Conservation (phyloP, 495 filamentous ascomycete genomes). For the Xylaria sp. region DNA sequence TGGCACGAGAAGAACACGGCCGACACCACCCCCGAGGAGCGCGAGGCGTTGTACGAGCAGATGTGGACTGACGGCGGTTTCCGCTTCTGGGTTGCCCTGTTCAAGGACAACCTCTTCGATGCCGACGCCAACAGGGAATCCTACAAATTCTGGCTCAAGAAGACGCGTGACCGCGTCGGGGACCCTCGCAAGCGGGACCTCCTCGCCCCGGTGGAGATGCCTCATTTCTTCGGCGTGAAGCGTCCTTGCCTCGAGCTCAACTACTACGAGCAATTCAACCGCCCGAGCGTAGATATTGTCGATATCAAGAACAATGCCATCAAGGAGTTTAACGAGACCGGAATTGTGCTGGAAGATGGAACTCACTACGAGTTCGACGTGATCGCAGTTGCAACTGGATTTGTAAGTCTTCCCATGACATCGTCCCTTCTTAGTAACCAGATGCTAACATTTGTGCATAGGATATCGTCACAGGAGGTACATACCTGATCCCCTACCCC, state of each 20-base stretch:
- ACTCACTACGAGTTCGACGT: constrained; percentile 53
- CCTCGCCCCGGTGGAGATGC: constrained; percentile 60
- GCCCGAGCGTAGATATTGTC: constrained; percentile 60
- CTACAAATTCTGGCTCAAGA: constrained; percentile 66
- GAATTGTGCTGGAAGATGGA: constrained; percentile 50
- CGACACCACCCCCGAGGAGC: constrained; percentile 54
- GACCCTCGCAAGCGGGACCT: constrained; percentile 58
- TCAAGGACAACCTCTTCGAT: constrained; percentile 56
- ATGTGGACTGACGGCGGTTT: constrained; percentile 60
- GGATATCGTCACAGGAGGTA: constrained; percentile 18
- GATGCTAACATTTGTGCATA: neutral
- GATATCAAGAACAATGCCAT: constrained; percentile 59
- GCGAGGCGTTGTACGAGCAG: constrained; percentile 53
- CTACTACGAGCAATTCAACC: constrained; percentile 67
- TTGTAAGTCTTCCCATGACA: constrained; percentile 51
- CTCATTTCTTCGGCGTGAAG: constrained; percentile 62
- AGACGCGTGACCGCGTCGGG: constrained; percentile 56
- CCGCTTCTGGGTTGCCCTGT: constrained; percentile 33
- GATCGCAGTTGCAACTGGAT: constrained; percentile 57
- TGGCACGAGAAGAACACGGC: constrained; percentile 48
- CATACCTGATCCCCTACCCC: neutral
- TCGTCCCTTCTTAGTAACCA: neutral
- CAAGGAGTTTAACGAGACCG: constrained; percentile 50
- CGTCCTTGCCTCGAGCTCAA: constrained; percentile 60
- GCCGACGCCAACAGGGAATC: constrained; percentile 53